Base-by-base conservation (phyloP, 306 rosid genomes). In the Cucurbita moschata region DNA sequence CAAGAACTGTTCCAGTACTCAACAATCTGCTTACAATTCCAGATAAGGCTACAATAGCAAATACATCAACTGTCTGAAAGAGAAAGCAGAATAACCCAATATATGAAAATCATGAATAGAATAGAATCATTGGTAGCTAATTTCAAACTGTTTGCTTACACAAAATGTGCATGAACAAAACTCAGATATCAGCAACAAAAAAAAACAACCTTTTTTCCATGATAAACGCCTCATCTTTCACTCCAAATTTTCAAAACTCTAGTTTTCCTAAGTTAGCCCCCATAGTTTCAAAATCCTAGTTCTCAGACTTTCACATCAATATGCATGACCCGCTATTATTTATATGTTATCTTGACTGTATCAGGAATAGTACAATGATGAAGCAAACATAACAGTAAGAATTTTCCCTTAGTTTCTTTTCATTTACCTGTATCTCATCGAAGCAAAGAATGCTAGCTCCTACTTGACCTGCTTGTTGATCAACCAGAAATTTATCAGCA, bases 1-100 rank as follows among this genome's bases (percentile, higher is more conserved):
- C 95, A 82, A 94, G 84, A 76, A 94, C 87, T 75, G 98, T 90
- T 83, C 96, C 98, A 43, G 85, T 89, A 70, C 81, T 85, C 85
- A 94, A 83, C 84, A 94, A 85, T 90, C 96, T 89, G 88, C 96
- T 86, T 51, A 94, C 82, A 86, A 94, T 89, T 87, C 98, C 98
- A 89, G 97, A 94, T 84, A 94, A 89, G 82, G 96, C 95, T 87
- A 94, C 97, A 87, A 90, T 86, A 81, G 97, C 97, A 90, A 94
- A 94, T 78, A 94, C 98, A 86, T 94, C 98, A 87, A 94, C 97
- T 75, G 98, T 90, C 98, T 94, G 97, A 81, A 87, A 90, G 77
- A 83, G 70, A 88, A 75, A 80, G 35, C 42, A 67, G 10, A 10
- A 26, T 21, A 46, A 46, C 42, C 56, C 6, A 46, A 68, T 14